A percentile compares a stretch with the other conserved stretches of the same genome.
These are phyloP conservation scores for Trebouxia sp. DNA, from an alignment of 139 green algal genomes.

Conservation along the genomic window DNA sequence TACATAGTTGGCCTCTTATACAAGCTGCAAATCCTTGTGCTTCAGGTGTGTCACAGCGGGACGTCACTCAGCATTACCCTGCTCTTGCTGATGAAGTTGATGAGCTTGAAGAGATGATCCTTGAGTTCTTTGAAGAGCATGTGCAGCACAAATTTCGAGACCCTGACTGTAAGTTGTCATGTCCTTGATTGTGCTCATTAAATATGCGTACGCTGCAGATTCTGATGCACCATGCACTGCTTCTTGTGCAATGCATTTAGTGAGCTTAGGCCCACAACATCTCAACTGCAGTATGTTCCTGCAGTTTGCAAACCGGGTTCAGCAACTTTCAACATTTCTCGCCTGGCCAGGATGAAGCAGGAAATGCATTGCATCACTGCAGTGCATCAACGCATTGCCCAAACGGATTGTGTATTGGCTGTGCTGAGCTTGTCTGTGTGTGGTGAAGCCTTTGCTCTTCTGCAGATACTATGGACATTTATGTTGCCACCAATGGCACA, in stretches of 20 bases:
- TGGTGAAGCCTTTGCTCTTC: neutral
- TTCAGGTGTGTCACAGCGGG: constrained; percentile 76
- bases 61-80: constrained; percentile 71
- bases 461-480: constrained; percentile 76
- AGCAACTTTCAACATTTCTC: too few species aligned
- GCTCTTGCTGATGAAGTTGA: constrained; percentile 41
- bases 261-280: too few species aligned
- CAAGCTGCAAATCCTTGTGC: too few species aligned
- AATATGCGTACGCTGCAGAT: neutral
- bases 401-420: too few species aligned
- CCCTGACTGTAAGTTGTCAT: constrained; percentile 38
- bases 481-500: constrained; percentile 61
- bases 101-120: constrained; percentile 42
- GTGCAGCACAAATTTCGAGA: constrained; percentile 48
- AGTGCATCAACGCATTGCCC: neutral
- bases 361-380: too few species aligned
- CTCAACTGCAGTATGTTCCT: too few species aligned
- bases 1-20: too few species aligned
- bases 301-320: too few species aligned
- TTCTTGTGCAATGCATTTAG: too few species aligned
- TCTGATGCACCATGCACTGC: too few species aligned
- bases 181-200: neutral
- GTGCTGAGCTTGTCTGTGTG: constrained; percentile 43
- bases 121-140: constrained; percentile 50
- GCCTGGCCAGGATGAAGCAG: too few species aligned